phyloP scores from a whole-genome alignment of 306 rosid genomes.

The Castanospermum australe region DNA sequence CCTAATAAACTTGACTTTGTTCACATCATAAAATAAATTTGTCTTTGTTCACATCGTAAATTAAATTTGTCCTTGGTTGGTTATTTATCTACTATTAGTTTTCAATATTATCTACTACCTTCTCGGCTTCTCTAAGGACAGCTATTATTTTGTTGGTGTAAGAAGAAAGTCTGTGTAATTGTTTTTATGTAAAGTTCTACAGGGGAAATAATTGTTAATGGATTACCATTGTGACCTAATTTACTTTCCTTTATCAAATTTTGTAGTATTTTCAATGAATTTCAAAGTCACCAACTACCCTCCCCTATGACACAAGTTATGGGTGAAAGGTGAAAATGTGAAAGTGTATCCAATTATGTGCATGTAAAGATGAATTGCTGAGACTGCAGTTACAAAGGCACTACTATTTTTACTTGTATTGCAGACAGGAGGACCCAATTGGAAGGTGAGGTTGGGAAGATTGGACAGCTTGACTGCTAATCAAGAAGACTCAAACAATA shows the following conservation, averaged over 20 bases:
- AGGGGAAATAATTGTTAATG: not conserved
- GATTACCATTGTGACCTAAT: not conserved
- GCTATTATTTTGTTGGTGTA: not conserved
- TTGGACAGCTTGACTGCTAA: conserved; percentile 71
- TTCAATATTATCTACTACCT: no score
- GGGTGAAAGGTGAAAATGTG: no score
- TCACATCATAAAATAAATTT: not conserved
- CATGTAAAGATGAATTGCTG: not conserved
- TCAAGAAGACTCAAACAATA: conserved; percentile 62
- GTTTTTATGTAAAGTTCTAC: not conserved
- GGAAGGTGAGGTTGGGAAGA: conserved; percentile 85
- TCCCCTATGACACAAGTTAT: no score
- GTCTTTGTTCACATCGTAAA: not conserved
- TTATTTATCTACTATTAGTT: no score
- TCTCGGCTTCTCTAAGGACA: no score
- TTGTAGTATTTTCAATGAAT: not conserved
- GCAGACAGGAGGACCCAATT: conserved; percentile 87
- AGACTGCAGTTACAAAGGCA: not conserved
- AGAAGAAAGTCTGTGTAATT: not conserved
- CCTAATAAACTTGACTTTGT: not conserved
- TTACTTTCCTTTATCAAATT: not conserved
- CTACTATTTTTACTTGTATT: not conserved
- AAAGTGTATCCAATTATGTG: not conserved
- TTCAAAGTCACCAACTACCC: no score
- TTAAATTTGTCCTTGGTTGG: not conserved